Conservation (phyloP, 768 basidiomycete genomes). For the Amanita muscaria region DNA sequence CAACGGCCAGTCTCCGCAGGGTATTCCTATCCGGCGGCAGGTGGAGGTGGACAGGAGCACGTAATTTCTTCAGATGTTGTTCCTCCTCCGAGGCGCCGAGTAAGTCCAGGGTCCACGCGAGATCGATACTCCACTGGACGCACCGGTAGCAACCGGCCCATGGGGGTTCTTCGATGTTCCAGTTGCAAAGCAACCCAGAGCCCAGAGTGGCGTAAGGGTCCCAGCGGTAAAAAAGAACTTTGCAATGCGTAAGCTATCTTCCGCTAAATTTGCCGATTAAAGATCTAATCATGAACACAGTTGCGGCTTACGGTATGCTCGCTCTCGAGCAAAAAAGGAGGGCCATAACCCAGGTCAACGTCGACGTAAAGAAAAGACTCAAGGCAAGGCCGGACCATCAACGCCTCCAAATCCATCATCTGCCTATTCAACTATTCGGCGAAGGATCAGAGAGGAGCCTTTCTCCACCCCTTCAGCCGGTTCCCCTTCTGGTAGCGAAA, state of each 20-base stretch:
- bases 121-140: slow-evolving; percentile 40
- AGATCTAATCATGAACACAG: slow-evolving; percentile 24
- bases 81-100: slow-evolving; percentile 47
- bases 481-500: slow-evolving; percentile 50
- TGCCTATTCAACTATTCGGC: slow-evolving; percentile 38
- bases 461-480: slow-evolving; percentile 38
- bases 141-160: slow-evolving; percentile 55
- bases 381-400: slow-evolving; percentile 33
- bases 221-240: slow-evolving; percentile 83
- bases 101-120: slow-evolving; percentile 43
- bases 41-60: slow-evolving; percentile 20
- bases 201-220: slow-evolving; percentile 90
- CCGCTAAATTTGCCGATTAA: not conserved
- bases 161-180: slow-evolving; percentile 63
- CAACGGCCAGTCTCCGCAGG: slow-evolving; percentile 28
- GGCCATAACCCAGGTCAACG: slow-evolving; percentile 50
- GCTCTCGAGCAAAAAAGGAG: slow-evolving; percentile 84
- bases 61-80: slow-evolving; percentile 36
- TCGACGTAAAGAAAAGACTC: slow-evolving; percentile 55
- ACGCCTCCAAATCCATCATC: slow-evolving; percentile 28
- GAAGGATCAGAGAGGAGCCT: slow-evolving; percentile 40
- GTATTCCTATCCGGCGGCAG: slow-evolving; percentile 28
- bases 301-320: slow-evolving; percentile 80
- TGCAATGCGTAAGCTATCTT: slow-evolving; percentile 73
- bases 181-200: slow-evolving; percentile 77